Evolutionary conservation across 2,329 filamentous ascomycete species (phyloP).

Genomic region (Hymenoscyphus fraxineus): DNA sequence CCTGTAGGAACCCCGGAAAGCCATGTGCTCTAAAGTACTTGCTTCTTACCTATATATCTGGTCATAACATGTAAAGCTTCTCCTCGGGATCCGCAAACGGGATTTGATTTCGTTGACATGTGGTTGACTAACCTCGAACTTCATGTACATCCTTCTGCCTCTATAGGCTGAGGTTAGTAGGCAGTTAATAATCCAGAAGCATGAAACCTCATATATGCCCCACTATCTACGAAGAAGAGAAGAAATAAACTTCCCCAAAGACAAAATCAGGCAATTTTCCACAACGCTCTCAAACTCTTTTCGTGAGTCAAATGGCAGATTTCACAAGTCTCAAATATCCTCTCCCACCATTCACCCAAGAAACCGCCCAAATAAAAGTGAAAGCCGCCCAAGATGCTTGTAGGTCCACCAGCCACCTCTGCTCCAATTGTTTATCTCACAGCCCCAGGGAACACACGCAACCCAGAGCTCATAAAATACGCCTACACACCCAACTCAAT

Average conservation of each 20-base stretch:
- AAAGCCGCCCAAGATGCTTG: constrained; percentile 80
- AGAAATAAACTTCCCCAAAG: not conserved
- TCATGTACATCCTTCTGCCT: not conserved
- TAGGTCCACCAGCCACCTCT: not conserved
- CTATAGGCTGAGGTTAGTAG: not conserved
- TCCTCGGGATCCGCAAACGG: not conserved
- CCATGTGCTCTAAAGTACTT: not conserved
- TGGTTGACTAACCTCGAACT: constrained; percentile 1
- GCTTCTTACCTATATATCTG: not conserved
- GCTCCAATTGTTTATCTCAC: not conserved
- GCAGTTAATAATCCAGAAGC: not conserved
- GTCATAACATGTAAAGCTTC: not conserved
- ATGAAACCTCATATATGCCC: not conserved
- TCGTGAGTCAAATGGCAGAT: not conserved
- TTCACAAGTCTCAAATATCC: constrained; percentile 37
- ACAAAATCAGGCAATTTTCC: not conserved
- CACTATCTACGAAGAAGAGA: not conserved
- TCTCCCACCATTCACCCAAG: constrained; percentile 70
- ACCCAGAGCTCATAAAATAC: constrained; percentile 61
- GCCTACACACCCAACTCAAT: constrained; percentile 73
- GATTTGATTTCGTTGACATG: not conserved
- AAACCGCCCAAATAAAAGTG: constrained; percentile 71
- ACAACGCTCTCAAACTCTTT: not conserved
- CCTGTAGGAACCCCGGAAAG: not conserved
- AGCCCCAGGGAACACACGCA: constrained; percentile 59